Evolutionary conservation across 257 asterid genomes (phyloP), one percentile per base, ranked within the genome.

Genomic region (Agastache rugosa): DNA sequence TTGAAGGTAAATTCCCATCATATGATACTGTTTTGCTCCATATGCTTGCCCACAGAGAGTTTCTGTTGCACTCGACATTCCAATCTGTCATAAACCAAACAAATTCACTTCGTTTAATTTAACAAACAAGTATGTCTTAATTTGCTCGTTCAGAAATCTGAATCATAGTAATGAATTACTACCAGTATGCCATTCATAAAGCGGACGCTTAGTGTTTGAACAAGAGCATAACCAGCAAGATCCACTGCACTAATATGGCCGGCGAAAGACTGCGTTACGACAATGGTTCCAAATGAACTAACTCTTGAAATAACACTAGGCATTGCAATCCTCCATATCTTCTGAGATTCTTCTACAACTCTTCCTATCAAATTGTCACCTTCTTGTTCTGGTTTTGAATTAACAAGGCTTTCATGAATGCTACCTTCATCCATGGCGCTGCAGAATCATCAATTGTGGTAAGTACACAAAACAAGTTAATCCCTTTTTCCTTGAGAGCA

Each of bases 31-130:
- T 47, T 87, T 90, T 8, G 97, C 97, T 35, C 97, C 97, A 50
- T 34, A 87, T 34, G 96, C 89, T 76, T 91, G 97, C 39, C 97
- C 97, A 25, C 97, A 91, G 1, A 91, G 89, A 6, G 96, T 89
- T 75, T 91, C 96, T 0, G 97, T 91, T 29, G 97, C 97, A 75
- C 97, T 91, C 34, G 97, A 87, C 97, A 91, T 91, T 69, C 97
- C 97, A 44, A 90, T 54, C 96, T 88, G 78, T n/a, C n/a, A 6
- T 11, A 22, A 11, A 48, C 42, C 17, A 8, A n/a, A 35, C 47
- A 6, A 4, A 17, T 31, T 31, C 3, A 31, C 35, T 31, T 31
- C 35, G 35, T 31, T 31, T 31, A 2, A 31, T 31, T 6, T 31
- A 31, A 31, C 35, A 3, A 31, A 6, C 4, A 31, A 31, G 35